Evolutionary conservation across 257 asterid species (phyloP), one percentile per base, ranked within the genome.

Genomic region (Nicotiana paniculata): DNA sequence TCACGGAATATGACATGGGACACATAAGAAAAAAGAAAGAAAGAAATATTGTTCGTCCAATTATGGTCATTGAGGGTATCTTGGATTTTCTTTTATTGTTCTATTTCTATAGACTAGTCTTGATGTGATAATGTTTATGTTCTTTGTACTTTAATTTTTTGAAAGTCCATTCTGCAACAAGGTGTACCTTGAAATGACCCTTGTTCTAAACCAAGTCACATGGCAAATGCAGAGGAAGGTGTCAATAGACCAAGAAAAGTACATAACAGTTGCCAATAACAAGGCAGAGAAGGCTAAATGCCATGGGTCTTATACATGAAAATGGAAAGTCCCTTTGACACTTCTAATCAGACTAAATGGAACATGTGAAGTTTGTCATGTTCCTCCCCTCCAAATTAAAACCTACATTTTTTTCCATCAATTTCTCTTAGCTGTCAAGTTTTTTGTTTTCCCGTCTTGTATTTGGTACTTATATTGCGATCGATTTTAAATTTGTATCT

Each of bases 321-420:
- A 48, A 74, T 74, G 32, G 62, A 13, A 74, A 48, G 62, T 74
- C 62, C 26, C 35, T 48, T 74, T 74, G 79, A 48, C 43, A 74
- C 43, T 26, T 48, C 62, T 13, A 48, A 48, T 48, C 13, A 48
- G 16, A 48, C 79, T 74, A 48, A 48, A 74, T 46, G 43, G 16
- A 48, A 74, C 79, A 74, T 74, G 79, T 74, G 79, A 74, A 74
- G 15, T 74, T 74, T 74, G 62, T 48, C 79, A 48, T 48, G 62
- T 48, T 74, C 43, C 43, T 26, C 13, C 16, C 1, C 35, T 21
- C 18, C n/a, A 70, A 21, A 21, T 21, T 21, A 21, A 70, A 21
- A 72, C 78, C n/a, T 21, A 43, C 18, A 6, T 8, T 43, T 43
- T 43, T 43, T 43, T 53, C 3, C 18, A 13, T 53, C 58, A 53